Conservation (phyloP, 257 asterid species). For the Vinca minor region DNA sequence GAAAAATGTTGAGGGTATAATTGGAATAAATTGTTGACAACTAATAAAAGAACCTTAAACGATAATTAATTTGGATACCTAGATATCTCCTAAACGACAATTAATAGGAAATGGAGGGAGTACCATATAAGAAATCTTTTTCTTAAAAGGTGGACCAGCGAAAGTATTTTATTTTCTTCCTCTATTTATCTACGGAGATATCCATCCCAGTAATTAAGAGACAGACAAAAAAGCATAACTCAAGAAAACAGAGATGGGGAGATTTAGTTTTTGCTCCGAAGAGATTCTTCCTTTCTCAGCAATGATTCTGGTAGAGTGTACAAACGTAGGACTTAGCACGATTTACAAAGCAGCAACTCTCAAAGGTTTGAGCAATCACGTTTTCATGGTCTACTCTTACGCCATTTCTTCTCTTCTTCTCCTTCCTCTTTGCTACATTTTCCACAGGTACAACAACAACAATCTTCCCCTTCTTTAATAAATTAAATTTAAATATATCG, state of each 20-base stretch:
- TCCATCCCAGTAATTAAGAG: too few relatives aligned
- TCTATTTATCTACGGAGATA: too few relatives aligned
- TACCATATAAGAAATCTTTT: too few relatives aligned
- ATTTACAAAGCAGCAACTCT: constrained; percentile 13
- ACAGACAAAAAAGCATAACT: too few relatives aligned
- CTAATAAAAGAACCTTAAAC: too few relatives aligned
- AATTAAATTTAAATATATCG: neutral
- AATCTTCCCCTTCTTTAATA: neutral
- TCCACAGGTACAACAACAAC: neutral
- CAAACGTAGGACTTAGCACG: constrained; percentile 13
- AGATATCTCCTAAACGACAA: too few relatives aligned
- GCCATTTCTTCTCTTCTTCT: constrained; percentile 12
- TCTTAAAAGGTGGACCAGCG: too few relatives aligned
- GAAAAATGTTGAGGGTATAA: too few relatives aligned
- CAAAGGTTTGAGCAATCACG: constrained; percentile 12
- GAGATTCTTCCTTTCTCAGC: constrained; percentile 17
- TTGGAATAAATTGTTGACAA: too few relatives aligned
- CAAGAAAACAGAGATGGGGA: constrained; percentile 14
- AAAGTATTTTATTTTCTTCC: too few relatives aligned
- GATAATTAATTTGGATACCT: too few relatives aligned
- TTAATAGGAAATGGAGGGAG: too few relatives aligned
- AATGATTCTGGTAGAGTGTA: constrained; percentile 14
- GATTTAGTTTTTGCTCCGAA: neutral
- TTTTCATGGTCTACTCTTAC: constrained; percentile 14
- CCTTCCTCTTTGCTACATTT: constrained; percentile 12